These are phyloP conservation scores for Chrysanthemum seticuspe DNA, from an alignment of 129 eudicot species.

Conservation along the genomic window DNA sequence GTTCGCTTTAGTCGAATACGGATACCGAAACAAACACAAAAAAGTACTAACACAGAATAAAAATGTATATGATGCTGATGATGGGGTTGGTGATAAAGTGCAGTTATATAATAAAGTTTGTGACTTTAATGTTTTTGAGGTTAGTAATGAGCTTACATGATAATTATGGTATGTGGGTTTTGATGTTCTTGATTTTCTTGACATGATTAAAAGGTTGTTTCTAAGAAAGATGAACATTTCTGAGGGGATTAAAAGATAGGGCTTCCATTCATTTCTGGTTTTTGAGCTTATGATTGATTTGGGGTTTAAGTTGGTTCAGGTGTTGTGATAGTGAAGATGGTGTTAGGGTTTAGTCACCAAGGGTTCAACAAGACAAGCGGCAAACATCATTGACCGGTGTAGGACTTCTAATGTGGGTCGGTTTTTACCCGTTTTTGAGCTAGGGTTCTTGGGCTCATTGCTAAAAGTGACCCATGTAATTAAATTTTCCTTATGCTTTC, in stretches of 20 bases:
- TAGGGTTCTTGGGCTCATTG: neutral
- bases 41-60: constrained; percentile 45
- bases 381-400: constrained; percentile 27
- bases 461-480: too few species aligned
- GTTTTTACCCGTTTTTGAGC: constrained; percentile 19
- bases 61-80: constrained; percentile 29
- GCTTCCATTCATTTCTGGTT: constrained; percentile 32
- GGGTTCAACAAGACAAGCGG: constrained; percentile 51
- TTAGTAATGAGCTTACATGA: constrained; percentile 44
- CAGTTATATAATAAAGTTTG: neutral
- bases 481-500: too few species aligned
- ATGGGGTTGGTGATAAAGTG: too few species aligned
- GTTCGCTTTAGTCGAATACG: constrained; percentile 37
- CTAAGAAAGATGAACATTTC: constrained; percentile 69
- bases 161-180: constrained; percentile 28
- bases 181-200: constrained; percentile 35
- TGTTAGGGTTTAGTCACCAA: constrained; percentile 40
- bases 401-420: constrained; percentile 21
- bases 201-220: constrained; percentile 39
- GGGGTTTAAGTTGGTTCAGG: constrained; percentile 18
- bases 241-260: constrained; percentile 19
- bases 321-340: constrained; percentile 6
- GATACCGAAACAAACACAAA: constrained; percentile 43
- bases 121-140: constrained; percentile 19
- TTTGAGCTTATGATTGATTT: neutral